Evolutionary conservation across 2,329 filamentous ascomycete genomes (phyloP).

Genomic region (Phyllosticta citribraziliensis): DNA sequence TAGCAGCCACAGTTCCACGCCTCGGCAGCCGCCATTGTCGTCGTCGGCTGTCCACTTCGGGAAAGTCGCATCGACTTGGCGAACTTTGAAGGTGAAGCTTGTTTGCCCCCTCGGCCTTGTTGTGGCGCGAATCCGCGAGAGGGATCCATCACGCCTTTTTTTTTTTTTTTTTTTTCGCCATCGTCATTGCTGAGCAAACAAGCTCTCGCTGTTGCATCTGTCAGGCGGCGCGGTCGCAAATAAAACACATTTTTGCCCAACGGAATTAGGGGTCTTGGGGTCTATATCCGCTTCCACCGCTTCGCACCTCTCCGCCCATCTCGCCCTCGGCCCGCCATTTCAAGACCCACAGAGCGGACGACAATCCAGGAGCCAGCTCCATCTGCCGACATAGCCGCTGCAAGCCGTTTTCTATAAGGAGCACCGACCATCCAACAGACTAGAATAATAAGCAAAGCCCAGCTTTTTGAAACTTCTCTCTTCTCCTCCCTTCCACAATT

Average conservation of each 20-base stretch:
- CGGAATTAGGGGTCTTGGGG: not conserved
- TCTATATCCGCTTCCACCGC: not conserved
- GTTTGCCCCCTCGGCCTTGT: not conserved
- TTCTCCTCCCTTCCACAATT: not conserved
- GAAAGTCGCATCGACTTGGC: not conserved
- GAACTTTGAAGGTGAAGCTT: not conserved
- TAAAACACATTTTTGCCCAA: not conserved
- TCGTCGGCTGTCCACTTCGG: not conserved
- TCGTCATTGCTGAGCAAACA: not conserved
- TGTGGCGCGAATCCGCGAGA: not conserved
- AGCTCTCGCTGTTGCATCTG: not conserved
- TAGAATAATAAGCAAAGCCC: not conserved
- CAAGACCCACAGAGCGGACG: not conserved
- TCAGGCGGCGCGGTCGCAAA: not conserved
- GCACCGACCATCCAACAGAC: not conserved
- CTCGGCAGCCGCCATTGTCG: not conserved
- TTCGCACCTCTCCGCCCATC: not conserved
- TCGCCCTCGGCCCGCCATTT: not conserved
- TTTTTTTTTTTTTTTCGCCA: not conserved
- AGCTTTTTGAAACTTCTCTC: not conserved
- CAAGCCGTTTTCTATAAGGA: not conserved
- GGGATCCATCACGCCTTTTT: not conserved
- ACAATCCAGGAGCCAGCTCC: not conserved
- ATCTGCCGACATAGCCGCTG: not conserved
- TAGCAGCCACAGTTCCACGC: not conserved